Percentiles rank a stretch among this genome's conserved stretches.
Conservation (phyloP, 139 green algal genomes). For the Chlamydomonas urium region DNA sequence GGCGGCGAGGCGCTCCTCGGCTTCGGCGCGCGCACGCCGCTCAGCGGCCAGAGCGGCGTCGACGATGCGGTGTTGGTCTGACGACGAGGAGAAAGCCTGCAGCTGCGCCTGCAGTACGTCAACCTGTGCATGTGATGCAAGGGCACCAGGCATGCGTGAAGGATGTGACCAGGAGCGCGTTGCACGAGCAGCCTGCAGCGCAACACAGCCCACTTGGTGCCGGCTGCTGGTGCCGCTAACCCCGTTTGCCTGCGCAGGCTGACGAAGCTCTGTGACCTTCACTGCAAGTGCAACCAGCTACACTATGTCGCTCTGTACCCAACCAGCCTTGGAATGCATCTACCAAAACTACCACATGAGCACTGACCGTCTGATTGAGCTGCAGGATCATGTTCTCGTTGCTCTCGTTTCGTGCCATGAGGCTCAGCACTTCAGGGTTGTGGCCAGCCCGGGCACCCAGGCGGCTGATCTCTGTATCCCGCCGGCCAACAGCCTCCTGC, state of each 20-base stretch:
- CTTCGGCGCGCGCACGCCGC: slow-evolving; percentile 13
- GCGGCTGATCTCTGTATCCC: slow-evolving; percentile 52
- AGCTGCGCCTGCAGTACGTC: slow-evolving; percentile 18
- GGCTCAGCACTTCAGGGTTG: slow-evolving; percentile 48
- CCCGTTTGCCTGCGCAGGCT: no score
- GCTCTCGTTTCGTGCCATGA: slow-evolving; percentile 51
- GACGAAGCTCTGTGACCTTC: no score
- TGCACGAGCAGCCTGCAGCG: no score
- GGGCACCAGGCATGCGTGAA: background rate
- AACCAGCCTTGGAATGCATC: no score
- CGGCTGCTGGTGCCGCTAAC: no score
- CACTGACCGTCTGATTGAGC: slow-evolving; percentile 50
- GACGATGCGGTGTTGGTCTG: slow-evolving; percentile 23
- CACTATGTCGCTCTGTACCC: no score
- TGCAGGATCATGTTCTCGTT: slow-evolving; percentile 66
- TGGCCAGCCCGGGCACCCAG: slow-evolving; percentile 37
- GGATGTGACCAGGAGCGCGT: no score
- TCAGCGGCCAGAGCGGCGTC: slow-evolving; percentile 18
- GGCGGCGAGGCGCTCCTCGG: slow-evolving; percentile 20
- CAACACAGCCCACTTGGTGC: no score
- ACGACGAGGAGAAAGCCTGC: slow-evolving; percentile 9
- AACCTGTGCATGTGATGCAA: slow-evolving; percentile 18
- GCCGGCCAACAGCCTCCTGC: background rate
- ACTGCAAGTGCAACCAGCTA: no score
- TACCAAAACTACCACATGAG: no score